phyloP scores from a whole-genome alignment of 305 asterid species.

The Fraxinus albicans region DNA sequence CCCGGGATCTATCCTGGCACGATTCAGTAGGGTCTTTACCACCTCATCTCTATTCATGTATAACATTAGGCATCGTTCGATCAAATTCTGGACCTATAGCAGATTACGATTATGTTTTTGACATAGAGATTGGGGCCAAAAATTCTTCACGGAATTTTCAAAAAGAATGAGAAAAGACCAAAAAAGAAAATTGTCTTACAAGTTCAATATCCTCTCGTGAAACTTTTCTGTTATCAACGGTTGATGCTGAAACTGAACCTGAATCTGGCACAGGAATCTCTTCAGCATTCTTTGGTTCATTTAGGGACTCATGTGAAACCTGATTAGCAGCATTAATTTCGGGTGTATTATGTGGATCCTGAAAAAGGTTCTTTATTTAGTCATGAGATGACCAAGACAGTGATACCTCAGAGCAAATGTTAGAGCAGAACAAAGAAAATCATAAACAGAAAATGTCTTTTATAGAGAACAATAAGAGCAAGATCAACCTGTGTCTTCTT shows the following conservation, averaged over 20 bases:
- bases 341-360: constrained; percentile 53
- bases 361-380: constrained; percentile 24
- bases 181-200: constrained; percentile 38
- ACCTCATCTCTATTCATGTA: constrained; percentile 94
- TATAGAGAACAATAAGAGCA: not conserved
- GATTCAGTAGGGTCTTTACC: constrained; percentile 84
- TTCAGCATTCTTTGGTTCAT: constrained; percentile 51
- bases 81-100: constrained; percentile 81
- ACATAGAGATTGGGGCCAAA: not conserved
- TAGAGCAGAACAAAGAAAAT: not conserved
- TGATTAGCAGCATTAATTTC: constrained; percentile 59
- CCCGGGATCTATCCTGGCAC: constrained; percentile 98
- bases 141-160: not conserved
- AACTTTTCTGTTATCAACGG: constrained; percentile 78
- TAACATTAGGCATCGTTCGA: constrained; percentile 84
- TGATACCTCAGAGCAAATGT: not conserved
- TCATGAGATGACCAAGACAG: not conserved
- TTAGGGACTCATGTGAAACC: constrained; percentile 62
- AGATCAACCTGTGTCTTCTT: constrained; percentile 44
- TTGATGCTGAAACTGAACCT: constrained; percentile 75
- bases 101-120: not conserved
- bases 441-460: not conserved
- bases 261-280: constrained; percentile 77
- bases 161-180: not conserved
- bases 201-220: constrained; percentile 92